Conservation (phyloP, 2,329 filamentous ascomycete genomes). For the Neofusicoccum laricinum region DNA sequence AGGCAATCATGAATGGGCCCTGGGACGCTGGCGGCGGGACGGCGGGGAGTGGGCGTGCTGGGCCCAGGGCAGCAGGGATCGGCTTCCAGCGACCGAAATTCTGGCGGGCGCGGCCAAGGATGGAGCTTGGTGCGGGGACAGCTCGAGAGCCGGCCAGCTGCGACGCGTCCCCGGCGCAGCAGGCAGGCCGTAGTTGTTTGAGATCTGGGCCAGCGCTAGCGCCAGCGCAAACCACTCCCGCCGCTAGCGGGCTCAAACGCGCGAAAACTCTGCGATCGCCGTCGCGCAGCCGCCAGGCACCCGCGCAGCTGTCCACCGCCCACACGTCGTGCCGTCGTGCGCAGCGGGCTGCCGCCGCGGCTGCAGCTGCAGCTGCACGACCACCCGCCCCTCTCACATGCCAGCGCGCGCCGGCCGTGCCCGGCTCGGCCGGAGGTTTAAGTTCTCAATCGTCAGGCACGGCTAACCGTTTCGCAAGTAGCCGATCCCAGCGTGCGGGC, state of each 20-base stretch:
- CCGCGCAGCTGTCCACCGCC: no score
- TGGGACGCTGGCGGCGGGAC: neutral
- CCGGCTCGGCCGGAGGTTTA: neutral
- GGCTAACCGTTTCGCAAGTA: slow-evolving; percentile 7
- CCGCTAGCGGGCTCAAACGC: neutral
- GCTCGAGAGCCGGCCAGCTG: neutral
- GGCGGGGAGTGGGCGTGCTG: neutral
- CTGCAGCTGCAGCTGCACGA: no score
- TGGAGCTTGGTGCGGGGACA: neutral
- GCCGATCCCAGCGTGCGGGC: slow-evolving; percentile 2
- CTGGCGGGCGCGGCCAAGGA: neutral
- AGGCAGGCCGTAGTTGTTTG: neutral
- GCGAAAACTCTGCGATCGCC: neutral
- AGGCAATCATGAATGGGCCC: neutral
- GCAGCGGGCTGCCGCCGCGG: no score
- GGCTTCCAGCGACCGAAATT: neutral
- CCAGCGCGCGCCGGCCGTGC: no score
- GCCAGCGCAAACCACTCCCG: neutral
- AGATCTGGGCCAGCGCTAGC: neutral
- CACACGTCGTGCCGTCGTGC: no score
- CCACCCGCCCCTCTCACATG: no score
- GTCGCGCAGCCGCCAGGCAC: neutral
- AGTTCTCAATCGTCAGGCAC: neutral
- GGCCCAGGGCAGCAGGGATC: slow-evolving; percentile 1
- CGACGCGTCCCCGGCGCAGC: neutral